Conservation (phyloP, 495 filamentous ascomycete genomes). For the Xylaria nigripes region DNA sequence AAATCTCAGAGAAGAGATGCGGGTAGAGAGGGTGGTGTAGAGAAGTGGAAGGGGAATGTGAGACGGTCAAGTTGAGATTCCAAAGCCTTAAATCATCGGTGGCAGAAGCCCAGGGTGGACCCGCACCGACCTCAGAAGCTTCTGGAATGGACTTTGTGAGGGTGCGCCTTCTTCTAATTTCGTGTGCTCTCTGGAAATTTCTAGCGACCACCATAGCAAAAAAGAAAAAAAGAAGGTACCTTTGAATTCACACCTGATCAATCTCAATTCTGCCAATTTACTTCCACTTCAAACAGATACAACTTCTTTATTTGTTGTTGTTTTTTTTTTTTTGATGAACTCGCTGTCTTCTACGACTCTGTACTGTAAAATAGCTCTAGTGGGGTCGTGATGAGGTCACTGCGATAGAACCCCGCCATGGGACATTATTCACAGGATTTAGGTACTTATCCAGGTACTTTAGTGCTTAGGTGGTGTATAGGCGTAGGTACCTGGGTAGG, state of each 20-base stretch:
- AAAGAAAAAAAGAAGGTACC: too few species aligned
- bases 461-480: background rate
- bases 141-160: conserved; percentile 11
- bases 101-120: conserved; percentile 5
- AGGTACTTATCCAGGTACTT: background rate
- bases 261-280: background rate
- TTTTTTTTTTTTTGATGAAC: background rate
- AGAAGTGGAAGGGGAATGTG: background rate
- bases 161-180: background rate
- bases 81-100: conserved; percentile 10
- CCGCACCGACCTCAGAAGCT: conserved; percentile 9
- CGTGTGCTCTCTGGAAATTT: background rate
- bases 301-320: background rate
- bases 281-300: too few species aligned
- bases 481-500: background rate
- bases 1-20: background rate
- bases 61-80: background rate
- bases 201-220: background rate
- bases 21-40: background rate
- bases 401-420: conserved; percentile 4
- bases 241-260: too few species aligned
- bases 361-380: background rate
- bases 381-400: conserved; percentile 9
- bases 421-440: background rate
- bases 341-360: conserved; percentile 1